Evolutionary conservation across 257 asterid species (phyloP).

Genomic region (Plantago ovata): DNA sequence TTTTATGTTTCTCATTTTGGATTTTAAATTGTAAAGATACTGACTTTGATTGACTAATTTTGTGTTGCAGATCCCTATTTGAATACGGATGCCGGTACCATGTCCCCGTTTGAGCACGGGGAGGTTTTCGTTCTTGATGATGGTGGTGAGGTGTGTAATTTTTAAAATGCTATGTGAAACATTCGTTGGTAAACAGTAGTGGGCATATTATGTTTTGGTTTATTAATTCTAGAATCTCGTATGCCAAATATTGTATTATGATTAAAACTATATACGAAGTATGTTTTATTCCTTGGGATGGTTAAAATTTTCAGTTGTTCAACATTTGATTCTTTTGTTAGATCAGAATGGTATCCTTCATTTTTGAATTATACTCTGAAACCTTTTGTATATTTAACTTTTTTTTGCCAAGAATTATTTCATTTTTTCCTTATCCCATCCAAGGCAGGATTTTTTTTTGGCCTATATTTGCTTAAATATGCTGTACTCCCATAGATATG

Average conservation of each 20-base stretch:
- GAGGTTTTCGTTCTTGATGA: constrained; percentile 97
- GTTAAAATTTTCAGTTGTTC: background rate
- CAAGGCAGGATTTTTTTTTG: background rate
- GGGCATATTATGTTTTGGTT: no score
- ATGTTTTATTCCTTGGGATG: background rate
- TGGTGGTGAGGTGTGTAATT: constrained; percentile 83
- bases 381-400: no score
- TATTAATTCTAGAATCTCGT: background rate
- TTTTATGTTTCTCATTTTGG: background rate
- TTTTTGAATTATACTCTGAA: no score
- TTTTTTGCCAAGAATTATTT: background rate
- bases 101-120: constrained; percentile 99
- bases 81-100: constrained; percentile 95
- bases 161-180: no score
- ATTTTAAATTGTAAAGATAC: background rate
- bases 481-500: background rate
- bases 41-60: background rate
- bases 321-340: no score
- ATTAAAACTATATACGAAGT: background rate
- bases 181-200: no score
- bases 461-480: background rate
- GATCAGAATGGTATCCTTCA: no score
- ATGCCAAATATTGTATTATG: background rate
- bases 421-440: background rate
- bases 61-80: constrained; percentile 75